Evolutionary conservation across 2,329 filamentous ascomycete genomes (phyloP).

Genomic region (Colletotrichum phormii): DNA sequence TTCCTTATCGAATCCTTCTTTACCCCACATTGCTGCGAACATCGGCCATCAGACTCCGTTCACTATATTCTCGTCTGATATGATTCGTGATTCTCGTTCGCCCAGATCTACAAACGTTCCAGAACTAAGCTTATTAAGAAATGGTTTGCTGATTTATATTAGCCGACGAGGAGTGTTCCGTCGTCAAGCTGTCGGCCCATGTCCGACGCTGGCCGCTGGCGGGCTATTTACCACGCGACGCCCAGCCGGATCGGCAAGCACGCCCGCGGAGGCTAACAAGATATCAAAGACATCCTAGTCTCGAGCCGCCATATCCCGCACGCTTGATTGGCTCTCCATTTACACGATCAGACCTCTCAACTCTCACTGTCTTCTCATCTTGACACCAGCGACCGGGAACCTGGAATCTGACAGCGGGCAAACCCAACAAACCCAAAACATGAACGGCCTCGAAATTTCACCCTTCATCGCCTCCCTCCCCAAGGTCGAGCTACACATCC

Average conservation of each 20-base stretch:
- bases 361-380: background rate
- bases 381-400: background rate
- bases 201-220: background rate
- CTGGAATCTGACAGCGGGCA: background rate
- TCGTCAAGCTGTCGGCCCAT: background rate
- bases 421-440: conserved; percentile 3
- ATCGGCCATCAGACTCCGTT: conserved; percentile 6
- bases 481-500: conserved; percentile 86
- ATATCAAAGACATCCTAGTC: background rate
- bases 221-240: background rate
- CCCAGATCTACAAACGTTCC: background rate
- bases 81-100: background rate
- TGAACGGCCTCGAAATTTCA: conserved; percentile 46
- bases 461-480: conserved; percentile 73
- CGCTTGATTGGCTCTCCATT: background rate
- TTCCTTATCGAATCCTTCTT: conserved; percentile 15
- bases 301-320: background rate
- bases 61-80: background rate
- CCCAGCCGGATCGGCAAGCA: background rate
- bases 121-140: background rate
- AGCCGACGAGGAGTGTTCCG: background rate
- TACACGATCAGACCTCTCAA: background rate
- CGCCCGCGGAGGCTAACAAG: too few species aligned
- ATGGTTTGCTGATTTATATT: background rate
- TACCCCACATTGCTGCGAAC: conserved; percentile 16